Evolutionary conservation across 2,329 filamentous ascomycete species (phyloP), one percentile per base, ranked within the genome.

Genomic region (Colletotrichum musae): DNA sequence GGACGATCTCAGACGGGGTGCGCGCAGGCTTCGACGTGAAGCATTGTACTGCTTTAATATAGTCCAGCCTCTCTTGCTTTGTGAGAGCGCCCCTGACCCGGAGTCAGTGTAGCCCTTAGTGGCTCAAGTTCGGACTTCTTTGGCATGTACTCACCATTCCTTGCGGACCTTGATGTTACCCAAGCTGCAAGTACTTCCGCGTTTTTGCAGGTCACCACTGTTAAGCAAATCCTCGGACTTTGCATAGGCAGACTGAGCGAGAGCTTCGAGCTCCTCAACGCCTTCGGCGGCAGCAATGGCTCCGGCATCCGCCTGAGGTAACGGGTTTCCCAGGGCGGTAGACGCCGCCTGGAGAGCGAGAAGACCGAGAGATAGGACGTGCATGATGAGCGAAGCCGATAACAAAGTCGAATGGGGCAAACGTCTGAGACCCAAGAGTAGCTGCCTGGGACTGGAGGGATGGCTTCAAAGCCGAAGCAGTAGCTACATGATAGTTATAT

Each of bases 21-120:
- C 73, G 74, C 4, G 83, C 71, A 1, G 83, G 81, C 70, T 77
- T 76, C 5, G 72, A 72, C 68, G 81, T 79, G 18, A 87, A 73
- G 62, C 85, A 87, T 48, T 82, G 76, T 57, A 85, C 80, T 3
- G 85, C 84, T 6, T 78, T 74, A 59, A 83, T 84, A 73, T 86
- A 87, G 6, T 76, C 76, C 28, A 77, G 76, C 67, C 77, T 79
- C 69, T 83, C 76, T 0, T 60, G 13, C 16, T 64, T 61, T 9
- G 77, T 75, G 56, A 83, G 76, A 4, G 77, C 57, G 16, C 75
- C 75, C 58, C 76, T 78, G 26, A 3, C 6, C 5, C 9, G 18
- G 18, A 12, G 18, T n/a, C n/a, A n/a, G 13, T n/a, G 36, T 63
- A 4, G 54, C 50, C 26, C 13, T 10, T 10, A 36, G 32, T 36